phyloP scores from a whole-genome alignment of 2,329 filamentous ascomycete genomes.

The Fusarium anthophilum region DNA sequence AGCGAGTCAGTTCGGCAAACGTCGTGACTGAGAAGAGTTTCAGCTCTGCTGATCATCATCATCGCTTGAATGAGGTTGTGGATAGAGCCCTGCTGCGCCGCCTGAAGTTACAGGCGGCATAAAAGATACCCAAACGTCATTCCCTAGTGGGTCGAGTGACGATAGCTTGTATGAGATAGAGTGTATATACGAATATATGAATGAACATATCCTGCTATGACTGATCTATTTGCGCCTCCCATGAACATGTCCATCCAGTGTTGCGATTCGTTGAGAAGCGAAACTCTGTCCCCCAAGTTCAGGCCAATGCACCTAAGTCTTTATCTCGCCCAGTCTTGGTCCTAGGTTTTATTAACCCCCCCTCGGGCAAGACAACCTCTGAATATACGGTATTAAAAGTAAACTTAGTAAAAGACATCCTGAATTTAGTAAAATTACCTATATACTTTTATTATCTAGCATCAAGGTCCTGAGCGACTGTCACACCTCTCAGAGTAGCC shows the following conservation, averaged over 20 bases:
- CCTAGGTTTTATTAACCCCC: too few species aligned
- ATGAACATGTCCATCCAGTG: neutral
- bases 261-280: neutral
- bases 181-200: constrained; percentile 13
- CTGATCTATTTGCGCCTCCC: neutral
- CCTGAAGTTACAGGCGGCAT: neutral
- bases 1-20: neutral
- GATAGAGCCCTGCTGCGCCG: neutral
- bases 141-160: neutral
- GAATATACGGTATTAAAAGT: too few species aligned
- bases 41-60: neutral
- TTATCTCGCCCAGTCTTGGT: neutral
- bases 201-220: neutral
- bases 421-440: too few species aligned
- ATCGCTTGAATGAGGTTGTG: neutral
- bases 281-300: neutral
- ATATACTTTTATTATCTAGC: too few species aligned
- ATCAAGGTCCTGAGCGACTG: too few species aligned
- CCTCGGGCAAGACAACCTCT: too few species aligned
- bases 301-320: neutral
- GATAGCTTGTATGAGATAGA: neutral
- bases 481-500: too few species aligned
- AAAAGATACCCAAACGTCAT: constrained; percentile 18
- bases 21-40: neutral
- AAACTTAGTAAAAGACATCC: too few species aligned